phyloP scores from a whole-genome alignment of 345 rosid species.

The Heritiera fomes region DNA sequence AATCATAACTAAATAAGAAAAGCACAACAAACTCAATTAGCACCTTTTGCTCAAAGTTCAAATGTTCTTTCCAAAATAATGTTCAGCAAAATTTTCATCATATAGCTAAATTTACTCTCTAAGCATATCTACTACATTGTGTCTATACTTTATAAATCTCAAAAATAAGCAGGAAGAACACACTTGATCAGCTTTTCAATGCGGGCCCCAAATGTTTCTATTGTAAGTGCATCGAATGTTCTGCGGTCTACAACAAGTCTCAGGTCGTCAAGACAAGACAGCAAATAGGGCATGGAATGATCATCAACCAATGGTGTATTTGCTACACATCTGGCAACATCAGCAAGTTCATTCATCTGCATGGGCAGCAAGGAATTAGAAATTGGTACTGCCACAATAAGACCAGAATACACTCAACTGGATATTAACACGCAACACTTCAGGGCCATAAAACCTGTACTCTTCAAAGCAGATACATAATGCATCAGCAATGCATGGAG shows the following conservation, averaged over 20 bases:
- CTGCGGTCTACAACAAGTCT: conserved; percentile 81
- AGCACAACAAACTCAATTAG: conserved; percentile 19
- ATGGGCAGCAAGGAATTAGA: conserved; percentile 29
- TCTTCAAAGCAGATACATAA: background rate
- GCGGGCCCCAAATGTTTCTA: conserved; percentile 93
- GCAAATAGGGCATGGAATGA: conserved; percentile 59
- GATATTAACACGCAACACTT: no score
- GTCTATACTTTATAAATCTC: background rate
- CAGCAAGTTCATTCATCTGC: conserved; percentile 98
- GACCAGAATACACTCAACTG: background rate
- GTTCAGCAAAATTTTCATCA: conserved; percentile 6
- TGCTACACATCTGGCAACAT: conserved; percentile 94
- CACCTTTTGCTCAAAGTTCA: conserved; percentile 10
- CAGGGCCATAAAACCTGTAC: conserved; percentile 9
- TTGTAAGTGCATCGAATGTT: conserved; percentile 91
- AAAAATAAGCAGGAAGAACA: conserved; percentile 24
- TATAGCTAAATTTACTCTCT: conserved; percentile 6
- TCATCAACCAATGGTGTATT: conserved; percentile 79
- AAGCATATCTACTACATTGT: background rate
- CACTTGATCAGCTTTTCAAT: conserved; percentile 83
- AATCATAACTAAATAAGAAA: conserved; percentile 16
- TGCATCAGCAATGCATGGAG: background rate
- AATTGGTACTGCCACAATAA: conserved; percentile 6
- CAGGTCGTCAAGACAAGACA: conserved; percentile 82
- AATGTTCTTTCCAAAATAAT: background rate